Base-by-base conservation (phyloP, 768 basidiomycete genomes). In the Scleroderma citrinum region DNA sequence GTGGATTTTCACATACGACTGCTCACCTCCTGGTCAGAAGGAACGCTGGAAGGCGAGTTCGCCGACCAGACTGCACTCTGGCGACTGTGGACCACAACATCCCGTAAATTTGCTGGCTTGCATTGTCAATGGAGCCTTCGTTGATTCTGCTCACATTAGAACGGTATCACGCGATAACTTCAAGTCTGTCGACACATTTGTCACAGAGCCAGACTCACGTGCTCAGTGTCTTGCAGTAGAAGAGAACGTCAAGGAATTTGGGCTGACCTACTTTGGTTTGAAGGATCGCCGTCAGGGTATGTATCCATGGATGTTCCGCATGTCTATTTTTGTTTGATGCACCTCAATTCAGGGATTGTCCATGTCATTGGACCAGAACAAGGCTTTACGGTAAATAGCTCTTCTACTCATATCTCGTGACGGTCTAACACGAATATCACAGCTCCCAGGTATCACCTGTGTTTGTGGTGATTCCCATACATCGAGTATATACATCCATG, bases 401-500 rank as follows among this genome's bases (percentile, higher is more conserved):
- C 13, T 21, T 40, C 20, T 26, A 29, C 7, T 13, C 6, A 12
- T 23, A 8, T 20, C 24, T 23, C n/a, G 6, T 26, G 7, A 13
- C 32, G 19, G n/a, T 10, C 16, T 52, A 19, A 49, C 17, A 57
- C 52, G 20, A 48, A 23, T 41, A 10, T 26, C 24, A 19, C 56
- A 85, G 83, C 74, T 87, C 29, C 85, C 85, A 6, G 85, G 85
- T 13, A 85, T 83, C 40, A 87, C 85, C 31, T 87, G 85, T 60
- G 92, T 93, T 46, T 94, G 92, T 58, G 92, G 92, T 63, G 92
- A 93, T 69, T 93, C 91, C 4, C 92, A 93, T 71, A 93, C 92
- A 21, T 90, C 91, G 35, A 94, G 87, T 88, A 62, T 58, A 84
- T 71, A 37, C 46, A 4, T 46, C 29, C 21, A 17, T n/a, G 29